Conservation (phyloP, 2,329 filamentous ascomycete species). For the Blastomyces emzantsi region DNA sequence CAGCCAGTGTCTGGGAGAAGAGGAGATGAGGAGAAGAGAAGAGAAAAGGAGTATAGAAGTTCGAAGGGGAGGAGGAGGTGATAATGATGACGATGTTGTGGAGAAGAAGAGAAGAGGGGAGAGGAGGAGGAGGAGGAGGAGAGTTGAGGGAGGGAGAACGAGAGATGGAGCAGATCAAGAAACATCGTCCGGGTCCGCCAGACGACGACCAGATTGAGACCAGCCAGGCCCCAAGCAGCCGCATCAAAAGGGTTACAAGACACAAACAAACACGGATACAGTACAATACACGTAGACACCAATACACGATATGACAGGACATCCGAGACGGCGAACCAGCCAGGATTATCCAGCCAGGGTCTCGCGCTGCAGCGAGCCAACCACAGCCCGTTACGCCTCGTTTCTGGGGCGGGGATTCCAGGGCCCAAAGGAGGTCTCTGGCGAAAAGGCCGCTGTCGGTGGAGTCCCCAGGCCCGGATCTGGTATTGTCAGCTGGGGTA, state of each 20-base stretch:
- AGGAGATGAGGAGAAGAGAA: conserved; percentile 10
- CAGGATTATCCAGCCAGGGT: not conserved
- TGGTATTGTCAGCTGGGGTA: not conserved
- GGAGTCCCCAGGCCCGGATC: not conserved
- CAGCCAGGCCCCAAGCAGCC: not conserved
- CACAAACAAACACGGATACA: no score
- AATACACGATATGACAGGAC: not conserved
- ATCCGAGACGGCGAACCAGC: no score
- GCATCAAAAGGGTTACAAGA: not conserved
- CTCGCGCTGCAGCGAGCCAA: not conserved
- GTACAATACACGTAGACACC: not conserved
- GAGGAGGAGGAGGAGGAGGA: not conserved
- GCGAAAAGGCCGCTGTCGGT: no score
- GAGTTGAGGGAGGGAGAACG: not conserved
- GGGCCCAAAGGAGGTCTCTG: no score
- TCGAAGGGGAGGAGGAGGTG: conserved; percentile 12
- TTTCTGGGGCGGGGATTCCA: not conserved
- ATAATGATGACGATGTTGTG: not conserved
- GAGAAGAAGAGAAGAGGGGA: not conserved
- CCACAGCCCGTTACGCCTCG: not conserved
- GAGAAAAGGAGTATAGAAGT: conserved; percentile 15
- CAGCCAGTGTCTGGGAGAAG: conserved; percentile 13
- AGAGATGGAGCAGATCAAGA: not conserved
- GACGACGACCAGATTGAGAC: not conserved
- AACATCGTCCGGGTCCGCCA: not conserved